Evolutionary conservation across 2,329 filamentous ascomycete species (phyloP), one percentile per base, ranked within the genome.

Genomic region (Dactylellina sp.): DNA sequence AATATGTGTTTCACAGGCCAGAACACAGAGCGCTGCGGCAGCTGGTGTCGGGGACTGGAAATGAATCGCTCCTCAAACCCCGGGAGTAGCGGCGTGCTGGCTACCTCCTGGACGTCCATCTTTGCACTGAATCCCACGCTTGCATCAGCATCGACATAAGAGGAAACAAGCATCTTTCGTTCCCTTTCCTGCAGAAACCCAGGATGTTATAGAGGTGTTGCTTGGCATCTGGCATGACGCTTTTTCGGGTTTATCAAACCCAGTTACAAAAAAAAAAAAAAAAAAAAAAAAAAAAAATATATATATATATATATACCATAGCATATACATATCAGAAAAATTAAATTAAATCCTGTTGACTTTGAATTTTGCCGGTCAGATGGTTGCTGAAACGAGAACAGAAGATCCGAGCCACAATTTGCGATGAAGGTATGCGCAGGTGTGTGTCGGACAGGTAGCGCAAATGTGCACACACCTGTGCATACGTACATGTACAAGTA

Each of bases 31-130:
- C 40, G 55, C 62, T 66, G 52, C 42, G 28, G 50, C 52, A 56
- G 55, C 39, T 60, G 39, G 37, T 53, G 63, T 52, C 52, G 47
- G 56, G 64, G 44, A 39, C 28, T 37, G 32, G 47, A 60, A 68
- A 59, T 68, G 63, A 74, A 74, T 65, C 70, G 70, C 20, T 56
- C 40, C 56, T 74, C 61, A 74, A 74, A 74, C 70, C 50, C 57
- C 62, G 53, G 20, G 18, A 52, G 62, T 40, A 32, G 37, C 14
- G 28, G 42, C 7, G 5, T 11, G 24, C 18, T 40, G 56, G 56
- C 46, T 11, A 14, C 9, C 4, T 32, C 7, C 46, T 25, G 14
- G 5, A 14, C 22, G 37, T 53, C 49, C 49, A 53, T 53, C 35
- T 24, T 2, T 24, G 49, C 49, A 18, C 28, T 37, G 24, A 7